Evolutionary conservation across 2,329 filamentous ascomycete species (phyloP).

Genomic region (Penicillium sp.): DNA sequence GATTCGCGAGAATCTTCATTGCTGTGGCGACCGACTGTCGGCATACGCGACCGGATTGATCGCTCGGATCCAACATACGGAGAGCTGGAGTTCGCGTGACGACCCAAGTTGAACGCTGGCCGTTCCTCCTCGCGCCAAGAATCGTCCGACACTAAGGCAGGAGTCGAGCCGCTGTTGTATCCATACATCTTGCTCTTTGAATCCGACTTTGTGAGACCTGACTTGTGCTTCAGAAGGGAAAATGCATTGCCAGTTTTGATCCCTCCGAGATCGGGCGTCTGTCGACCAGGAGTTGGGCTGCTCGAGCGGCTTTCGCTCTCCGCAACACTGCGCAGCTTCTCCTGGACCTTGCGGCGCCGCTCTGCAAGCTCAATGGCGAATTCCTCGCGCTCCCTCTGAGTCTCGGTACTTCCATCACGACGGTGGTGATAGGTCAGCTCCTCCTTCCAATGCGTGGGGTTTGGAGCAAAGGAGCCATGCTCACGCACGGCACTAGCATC

Average conservation of each 20-base stretch:
- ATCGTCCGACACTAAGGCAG: slow-evolving; percentile 38
- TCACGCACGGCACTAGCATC: slow-evolving; percentile 4
- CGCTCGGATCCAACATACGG: slow-evolving; percentile 38
- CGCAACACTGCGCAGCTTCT: slow-evolving; percentile 48
- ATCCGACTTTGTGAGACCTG: slow-evolving; percentile 33
- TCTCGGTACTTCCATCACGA: slow-evolving; percentile 51
- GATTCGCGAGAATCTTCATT: slow-evolving; percentile 40
- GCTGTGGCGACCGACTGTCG: slow-evolving; percentile 32
- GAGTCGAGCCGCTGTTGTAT: slow-evolving; percentile 41
- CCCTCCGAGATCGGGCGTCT: slow-evolving; percentile 36
- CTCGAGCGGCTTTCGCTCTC: slow-evolving; percentile 47
- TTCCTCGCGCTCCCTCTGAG: slow-evolving; percentile 51
- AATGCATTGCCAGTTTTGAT: slow-evolving; percentile 46
- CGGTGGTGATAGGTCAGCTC: slow-evolving; percentile 48
- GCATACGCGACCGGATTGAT: slow-evolving; percentile 31
- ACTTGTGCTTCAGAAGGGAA: slow-evolving; percentile 47
- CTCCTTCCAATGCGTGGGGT: slow-evolving; percentile 49
- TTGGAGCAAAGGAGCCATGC: slow-evolving; percentile 5
- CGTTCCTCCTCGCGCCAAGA: slow-evolving; percentile 42
- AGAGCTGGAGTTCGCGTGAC: slow-evolving; percentile 42
- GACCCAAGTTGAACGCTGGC: slow-evolving; percentile 32
- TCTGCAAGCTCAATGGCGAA: slow-evolving; percentile 53
- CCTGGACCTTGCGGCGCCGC: slow-evolving; percentile 50
- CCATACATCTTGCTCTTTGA: slow-evolving; percentile 47
- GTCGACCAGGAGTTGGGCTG: slow-evolving; percentile 43